Evolutionary conservation across 108 stramenopile species (phyloP).

Genomic region (Cyclotella sp.): DNA sequence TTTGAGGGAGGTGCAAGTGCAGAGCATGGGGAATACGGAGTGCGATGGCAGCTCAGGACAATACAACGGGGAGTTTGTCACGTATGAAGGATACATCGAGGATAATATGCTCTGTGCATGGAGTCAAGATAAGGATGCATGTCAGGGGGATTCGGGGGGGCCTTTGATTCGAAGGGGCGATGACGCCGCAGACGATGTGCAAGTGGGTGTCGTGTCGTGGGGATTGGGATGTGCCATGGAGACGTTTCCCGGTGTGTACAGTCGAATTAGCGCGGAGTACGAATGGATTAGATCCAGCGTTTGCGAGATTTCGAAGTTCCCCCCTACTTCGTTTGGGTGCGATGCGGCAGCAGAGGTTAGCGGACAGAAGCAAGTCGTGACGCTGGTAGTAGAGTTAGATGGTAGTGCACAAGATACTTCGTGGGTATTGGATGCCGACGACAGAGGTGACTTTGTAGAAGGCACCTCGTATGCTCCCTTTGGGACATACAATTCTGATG

Average conservation of each 20-base stretch:
- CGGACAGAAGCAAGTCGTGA: conserved; percentile 14
- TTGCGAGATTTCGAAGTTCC: conserved; percentile 37
- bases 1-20: conserved; percentile 38
- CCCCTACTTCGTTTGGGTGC: conserved; percentile 42
- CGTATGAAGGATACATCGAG: conserved; percentile 49
- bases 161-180: conserved; percentile 45
- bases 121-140: conserved; percentile 48
- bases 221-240: conserved; percentile 46
- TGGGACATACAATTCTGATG: conserved; percentile 14
- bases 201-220: conserved; percentile 48
- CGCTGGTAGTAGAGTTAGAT: conserved; percentile 42
- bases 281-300: conserved; percentile 41
- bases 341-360: not conserved
- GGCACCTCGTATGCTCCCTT: conserved; percentile 34
- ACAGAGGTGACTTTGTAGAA: conserved; percentile 10
- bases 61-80: conserved; percentile 30
- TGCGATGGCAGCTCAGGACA: conserved; percentile 33
- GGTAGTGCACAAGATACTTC: conserved; percentile 28
- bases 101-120: conserved; percentile 74
- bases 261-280: conserved; percentile 27
- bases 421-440: conserved; percentile 34
- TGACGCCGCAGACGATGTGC: conserved; percentile 31
- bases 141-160: conserved; percentile 56
- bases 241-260: conserved; percentile 39
- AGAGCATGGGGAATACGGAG: conserved; percentile 29